Conservation (phyloP, 164 flowering plant genomes). For the Hamamelis virginiana region DNA sequence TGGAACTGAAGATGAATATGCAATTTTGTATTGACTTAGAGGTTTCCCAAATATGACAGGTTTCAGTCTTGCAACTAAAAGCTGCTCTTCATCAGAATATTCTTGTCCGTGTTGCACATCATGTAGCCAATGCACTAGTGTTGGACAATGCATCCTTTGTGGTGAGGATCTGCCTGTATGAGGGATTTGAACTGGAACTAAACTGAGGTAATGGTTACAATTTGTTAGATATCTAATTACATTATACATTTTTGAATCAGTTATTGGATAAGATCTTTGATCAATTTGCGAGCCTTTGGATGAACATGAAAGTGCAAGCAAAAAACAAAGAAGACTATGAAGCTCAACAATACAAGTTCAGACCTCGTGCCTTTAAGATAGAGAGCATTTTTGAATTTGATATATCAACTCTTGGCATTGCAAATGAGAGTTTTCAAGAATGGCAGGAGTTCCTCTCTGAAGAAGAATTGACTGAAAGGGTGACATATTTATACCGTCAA, state of each 20-base stretch:
- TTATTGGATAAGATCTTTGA: conserved; percentile 54
- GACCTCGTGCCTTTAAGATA: conserved; percentile 62
- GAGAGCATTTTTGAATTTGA: conserved; percentile 66
- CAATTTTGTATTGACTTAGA: background rate
- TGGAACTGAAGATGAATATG: background rate
- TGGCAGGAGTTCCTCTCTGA: conserved; percentile 70
- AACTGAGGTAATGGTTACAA: background rate
- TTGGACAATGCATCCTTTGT: conserved; percentile 54
- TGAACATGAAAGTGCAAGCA: conserved; percentile 55
- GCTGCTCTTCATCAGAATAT: conserved; percentile 47
- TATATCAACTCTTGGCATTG: conserved; percentile 37
- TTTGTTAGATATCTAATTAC: background rate
- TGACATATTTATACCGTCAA: conserved; percentile 18
- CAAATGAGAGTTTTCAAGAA: conserved; percentile 52
- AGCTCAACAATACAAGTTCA: conserved; percentile 62
- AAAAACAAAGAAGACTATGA: conserved; percentile 43
- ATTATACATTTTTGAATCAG: conserved; percentile 34
- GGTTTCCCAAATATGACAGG: conserved; percentile 28
- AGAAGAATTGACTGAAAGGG: conserved; percentile 40
- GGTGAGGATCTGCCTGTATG: conserved; percentile 31
- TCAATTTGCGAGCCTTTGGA: conserved; percentile 65
- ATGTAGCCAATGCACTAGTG: conserved; percentile 37
- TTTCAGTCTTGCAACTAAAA: conserved; percentile 38
- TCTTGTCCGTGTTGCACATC: conserved; percentile 46
- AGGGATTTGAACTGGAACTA: background rate